Evolutionary conservation across 768 basidiomycete species (phyloP), one percentile per base, ranked within the genome.

Genomic region (Trametes villosa): DNA sequence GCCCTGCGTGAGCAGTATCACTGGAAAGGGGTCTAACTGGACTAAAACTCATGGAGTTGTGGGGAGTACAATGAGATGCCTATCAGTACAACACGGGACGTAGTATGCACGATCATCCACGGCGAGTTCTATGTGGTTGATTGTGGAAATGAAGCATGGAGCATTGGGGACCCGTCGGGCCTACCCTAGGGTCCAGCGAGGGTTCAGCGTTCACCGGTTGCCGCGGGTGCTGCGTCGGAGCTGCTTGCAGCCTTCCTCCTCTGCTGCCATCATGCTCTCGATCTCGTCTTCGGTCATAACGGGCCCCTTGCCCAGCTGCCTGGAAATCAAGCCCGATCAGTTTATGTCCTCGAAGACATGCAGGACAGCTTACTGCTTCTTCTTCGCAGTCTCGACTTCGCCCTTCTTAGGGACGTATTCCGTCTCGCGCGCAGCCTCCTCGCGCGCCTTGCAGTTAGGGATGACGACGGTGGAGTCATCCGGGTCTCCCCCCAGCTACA

Each of bases 271-370:
- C n/a, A 60, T 24, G n/a, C 45, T 33, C 20, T 59, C 84, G 44
- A 91, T 81, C 53, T 86, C 80, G 22, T 88, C 88, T 53, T 89
- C 87, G 0, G 84, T 89, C 50, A 88, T 74, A 22, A 87, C 69
- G 9, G 75, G 73, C 59, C 85, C 86, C 71, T 80, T 88, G 3
- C 80, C 81, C 18, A 87, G 69, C 70, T 79, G 77, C 63, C 86
- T 87, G 59, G 60, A 58, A 68, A 11, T 22, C 29, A n/a, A n/a
- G 36, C 17, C 44, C 52, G n/a, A 53, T 34, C 48, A 38, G 29
- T 40, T 33, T 22, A 54, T 45, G 31, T n/a, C n/a, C 22, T 5
- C n/a, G n/a, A 13, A n/a, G 50, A 30, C 36, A 33, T 13, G 40
- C 31, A 26, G 36, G 24, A 4, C 11, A 22, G 68, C 81, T 47